phyloP scores from a whole-genome alignment of 169 alveolate genomes.

The Plasmodium berghei region DNA sequence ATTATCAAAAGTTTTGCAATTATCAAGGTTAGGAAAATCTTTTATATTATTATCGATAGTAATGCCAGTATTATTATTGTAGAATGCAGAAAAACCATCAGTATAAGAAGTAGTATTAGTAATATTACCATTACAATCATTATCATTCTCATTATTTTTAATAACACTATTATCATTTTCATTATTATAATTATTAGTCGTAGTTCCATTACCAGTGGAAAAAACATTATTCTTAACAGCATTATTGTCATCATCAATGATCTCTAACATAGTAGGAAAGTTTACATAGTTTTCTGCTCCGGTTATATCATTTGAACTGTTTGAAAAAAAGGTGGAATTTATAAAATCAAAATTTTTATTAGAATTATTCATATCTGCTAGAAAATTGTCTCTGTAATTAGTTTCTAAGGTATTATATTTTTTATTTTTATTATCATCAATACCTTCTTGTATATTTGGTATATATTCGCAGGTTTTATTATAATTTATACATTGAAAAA shows the following conservation, averaged over 20 bases:
- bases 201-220: constrained; percentile 16
- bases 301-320: constrained; percentile 50
- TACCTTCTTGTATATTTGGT: constrained; percentile 21
- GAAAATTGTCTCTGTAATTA: constrained; percentile 17
- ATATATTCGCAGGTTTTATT: constrained; percentile 62
- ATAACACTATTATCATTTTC: constrained; percentile 8
- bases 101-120: too few relatives aligned
- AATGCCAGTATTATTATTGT: neutral
- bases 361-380: constrained; percentile 11
- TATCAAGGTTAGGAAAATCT: constrained; percentile 11
- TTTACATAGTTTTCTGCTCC: constrained; percentile 32
- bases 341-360: constrained; percentile 19
- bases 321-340: constrained; percentile 45
- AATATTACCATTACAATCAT: too few relatives aligned
- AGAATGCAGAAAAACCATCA: too few relatives aligned
- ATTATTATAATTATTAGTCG: constrained; percentile 34
- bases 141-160: neutral
- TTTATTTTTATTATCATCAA: constrained; percentile 11
- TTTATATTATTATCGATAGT: constrained; percentile 13
- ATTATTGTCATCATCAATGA: constrained; percentile 3
- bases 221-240: constrained; percentile 4
- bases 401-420: constrained; percentile 8
- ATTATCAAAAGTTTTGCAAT: constrained; percentile 53
- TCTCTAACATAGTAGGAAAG: constrained; percentile 47
- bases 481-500: constrained; percentile 23